These are phyloP conservation scores for Colletotrichum gloeosporioides DNA, from an alignment of 2,329 filamentous ascomycete species.

Conservation along the genomic window DNA sequence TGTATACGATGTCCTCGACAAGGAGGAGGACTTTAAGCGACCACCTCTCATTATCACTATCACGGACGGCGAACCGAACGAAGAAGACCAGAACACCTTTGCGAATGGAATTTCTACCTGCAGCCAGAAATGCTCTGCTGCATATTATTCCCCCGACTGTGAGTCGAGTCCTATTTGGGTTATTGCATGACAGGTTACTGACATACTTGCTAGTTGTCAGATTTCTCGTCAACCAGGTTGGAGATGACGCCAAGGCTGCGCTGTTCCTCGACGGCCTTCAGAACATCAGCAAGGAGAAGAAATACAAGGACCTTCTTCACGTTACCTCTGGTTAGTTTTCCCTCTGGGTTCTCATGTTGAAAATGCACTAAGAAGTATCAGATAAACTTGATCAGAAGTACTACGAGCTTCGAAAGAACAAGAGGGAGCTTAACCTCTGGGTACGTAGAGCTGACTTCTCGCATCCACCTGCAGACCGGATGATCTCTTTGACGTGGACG, in stretches of 20 bases:
- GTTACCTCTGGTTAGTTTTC: not conserved
- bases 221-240: not conserved
- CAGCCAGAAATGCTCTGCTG: not conserved
- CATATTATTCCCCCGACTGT: not conserved
- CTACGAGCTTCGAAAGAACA: not conserved
- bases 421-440: not conserved
- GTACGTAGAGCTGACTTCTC: not conserved
- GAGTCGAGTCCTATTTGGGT: accelerated
- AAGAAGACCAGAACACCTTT: not conserved
- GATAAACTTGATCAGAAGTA: not conserved
- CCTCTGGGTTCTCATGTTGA: accelerated
- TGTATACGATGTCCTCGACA: not conserved
- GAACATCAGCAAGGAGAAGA: not conserved
- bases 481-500: not conserved
- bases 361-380: not conserved
- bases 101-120: not conserved
- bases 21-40: not conserved
- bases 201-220: not conserved
- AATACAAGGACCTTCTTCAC: not conserved
- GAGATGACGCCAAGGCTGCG: not conserved
- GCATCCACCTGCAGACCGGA: accelerated
- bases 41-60: not conserved
- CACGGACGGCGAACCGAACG: not conserved
- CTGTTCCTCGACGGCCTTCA: not conserved
- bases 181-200: no score